phyloP scores from a whole-genome alignment of 2,329 filamentous ascomycete species.

The Neodidymelliopsis sp. region DNA sequence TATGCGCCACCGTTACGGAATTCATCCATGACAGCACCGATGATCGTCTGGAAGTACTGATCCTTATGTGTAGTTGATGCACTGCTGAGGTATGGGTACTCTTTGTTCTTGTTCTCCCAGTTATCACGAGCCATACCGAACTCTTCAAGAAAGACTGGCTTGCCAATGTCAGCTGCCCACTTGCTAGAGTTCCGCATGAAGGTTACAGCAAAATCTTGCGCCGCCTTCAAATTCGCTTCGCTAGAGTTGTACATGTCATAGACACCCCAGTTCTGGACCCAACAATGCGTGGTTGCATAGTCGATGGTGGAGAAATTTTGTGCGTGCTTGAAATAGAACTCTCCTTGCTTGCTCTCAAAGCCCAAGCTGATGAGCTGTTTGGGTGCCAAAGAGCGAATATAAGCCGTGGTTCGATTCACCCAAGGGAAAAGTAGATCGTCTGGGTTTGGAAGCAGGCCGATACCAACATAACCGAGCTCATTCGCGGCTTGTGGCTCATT shows the following conservation, averaged over 20 bases:
- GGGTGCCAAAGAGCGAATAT: slow-evolving; percentile 47
- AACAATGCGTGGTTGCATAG: slow-evolving; percentile 51
- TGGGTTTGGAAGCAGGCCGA: slow-evolving; percentile 38
- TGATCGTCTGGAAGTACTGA: slow-evolving; percentile 49
- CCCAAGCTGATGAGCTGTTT: slow-evolving; percentile 51
- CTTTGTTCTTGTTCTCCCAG: slow-evolving; percentile 47
- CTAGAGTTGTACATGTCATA: slow-evolving; percentile 51
- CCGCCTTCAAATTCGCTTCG: slow-evolving; percentile 39
- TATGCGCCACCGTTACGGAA: slow-evolving; percentile 48
- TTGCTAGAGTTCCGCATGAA: slow-evolving; percentile 46
- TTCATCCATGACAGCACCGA: slow-evolving; percentile 44
- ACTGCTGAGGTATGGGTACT: slow-evolving; percentile 48
- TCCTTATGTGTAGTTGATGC: slow-evolving; percentile 49
- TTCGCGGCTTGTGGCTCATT: slow-evolving; percentile 49
- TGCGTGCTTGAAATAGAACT: slow-evolving; percentile 50
- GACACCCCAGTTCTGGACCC: slow-evolving; percentile 52
- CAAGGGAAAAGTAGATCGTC: slow-evolving; percentile 48
- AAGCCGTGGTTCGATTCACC: slow-evolving; percentile 47
- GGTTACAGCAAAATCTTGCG: slow-evolving; percentile 45
- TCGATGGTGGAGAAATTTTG: slow-evolving; percentile 49
- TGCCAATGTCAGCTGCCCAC: slow-evolving; percentile 49
- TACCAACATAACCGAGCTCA: slow-evolving; percentile 35
- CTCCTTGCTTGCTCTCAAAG: slow-evolving; percentile 50
- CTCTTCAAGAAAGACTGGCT: slow-evolving; percentile 51
- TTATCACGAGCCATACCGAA: slow-evolving; percentile 53